Percentiles rank a stretch among this genome's conserved stretches.
These are phyloP conservation scores for Fragaria nilgerrensis DNA, from an alignment of 306 rosid species.

Conservation along the genomic window DNA sequence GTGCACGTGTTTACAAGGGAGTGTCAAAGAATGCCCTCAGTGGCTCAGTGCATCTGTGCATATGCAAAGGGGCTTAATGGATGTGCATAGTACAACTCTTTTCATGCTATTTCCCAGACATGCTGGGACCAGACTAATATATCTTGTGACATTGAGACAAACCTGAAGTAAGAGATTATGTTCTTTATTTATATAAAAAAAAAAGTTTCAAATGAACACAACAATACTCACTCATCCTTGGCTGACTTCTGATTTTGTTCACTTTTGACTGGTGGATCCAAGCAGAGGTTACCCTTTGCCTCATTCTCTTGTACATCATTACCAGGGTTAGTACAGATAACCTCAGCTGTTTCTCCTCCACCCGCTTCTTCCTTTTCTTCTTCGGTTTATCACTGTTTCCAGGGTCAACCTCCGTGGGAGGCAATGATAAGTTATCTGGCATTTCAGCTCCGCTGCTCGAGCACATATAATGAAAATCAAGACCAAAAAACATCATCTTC, in stretches of 20 bases:
- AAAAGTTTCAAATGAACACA: background rate
- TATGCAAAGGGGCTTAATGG: background rate
- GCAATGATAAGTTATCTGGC: conserved; percentile 23
- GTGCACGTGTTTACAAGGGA: background rate
- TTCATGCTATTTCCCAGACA: background rate
- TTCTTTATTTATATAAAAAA: background rate
- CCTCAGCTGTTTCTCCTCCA: conserved; percentile 22
- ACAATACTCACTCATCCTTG: conserved; percentile 42
- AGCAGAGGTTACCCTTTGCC: conserved; percentile 24
- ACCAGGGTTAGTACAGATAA: conserved; percentile 13
- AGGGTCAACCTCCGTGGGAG: conserved; percentile 21
- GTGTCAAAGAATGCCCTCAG: background rate
- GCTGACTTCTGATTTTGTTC: conserved; percentile 34
- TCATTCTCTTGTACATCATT: conserved; percentile 28
- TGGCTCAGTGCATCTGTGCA: background rate
- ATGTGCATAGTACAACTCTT: background rate
- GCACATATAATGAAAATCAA: conserved; percentile 5
- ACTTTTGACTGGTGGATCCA: conserved; percentile 25
- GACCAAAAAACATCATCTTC: conserved; percentile 3
- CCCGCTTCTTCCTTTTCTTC: conserved; percentile 41
- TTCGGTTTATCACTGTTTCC: conserved; percentile 35
- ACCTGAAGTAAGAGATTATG: background rate
- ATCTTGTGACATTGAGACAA: background rate
- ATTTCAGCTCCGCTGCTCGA: conserved; percentile 31
- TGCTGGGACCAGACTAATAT: background rate